Evolutionary conservation across 371 early-diverging fungal genomes (phyloP).

Genomic region (Mucor indicus): DNA sequence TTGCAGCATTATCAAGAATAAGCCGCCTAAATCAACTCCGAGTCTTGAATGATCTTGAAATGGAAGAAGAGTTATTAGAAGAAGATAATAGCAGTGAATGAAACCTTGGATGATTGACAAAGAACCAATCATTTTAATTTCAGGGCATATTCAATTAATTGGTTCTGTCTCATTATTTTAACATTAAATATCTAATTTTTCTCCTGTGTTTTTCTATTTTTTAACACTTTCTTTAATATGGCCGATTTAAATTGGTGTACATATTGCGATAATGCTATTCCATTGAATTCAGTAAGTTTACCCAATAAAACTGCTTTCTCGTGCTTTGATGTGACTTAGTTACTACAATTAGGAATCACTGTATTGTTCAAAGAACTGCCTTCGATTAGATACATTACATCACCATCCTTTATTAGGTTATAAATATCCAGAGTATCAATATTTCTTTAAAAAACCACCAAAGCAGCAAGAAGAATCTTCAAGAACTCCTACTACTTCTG

Average conservation of each 20-base stretch:
- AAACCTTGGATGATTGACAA: background rate
- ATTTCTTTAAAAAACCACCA: conserved; percentile 7
- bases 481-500: background rate
- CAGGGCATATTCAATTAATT: background rate
- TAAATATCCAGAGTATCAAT: conserved; percentile 14
- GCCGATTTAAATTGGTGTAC: conserved; percentile 31
- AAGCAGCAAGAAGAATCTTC: background rate
- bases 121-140: too few relatives aligned
- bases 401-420: conserved; percentile 11
- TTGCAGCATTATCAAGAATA: conserved; percentile 18
- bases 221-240: conserved; percentile 2
- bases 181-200: background rate
- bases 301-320: background rate
- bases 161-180: background rate
- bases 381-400: conserved; percentile 13
- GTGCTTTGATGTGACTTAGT: too few relatives aligned
- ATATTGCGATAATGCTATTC: conserved; percentile 26
- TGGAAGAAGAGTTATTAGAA: too few relatives aligned
- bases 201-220: background rate
- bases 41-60: background rate
- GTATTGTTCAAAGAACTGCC: conserved; percentile 18
- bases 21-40: background rate
- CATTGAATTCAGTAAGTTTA: conserved; percentile 17
- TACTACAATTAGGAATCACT: conserved; percentile 13
- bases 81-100: too few relatives aligned